Percentiles rank a stretch among this genome's conserved stretches.
phyloP scores from a whole-genome alignment of 176 grass and related monocot species.

The Tuctoria greenei region DNA sequence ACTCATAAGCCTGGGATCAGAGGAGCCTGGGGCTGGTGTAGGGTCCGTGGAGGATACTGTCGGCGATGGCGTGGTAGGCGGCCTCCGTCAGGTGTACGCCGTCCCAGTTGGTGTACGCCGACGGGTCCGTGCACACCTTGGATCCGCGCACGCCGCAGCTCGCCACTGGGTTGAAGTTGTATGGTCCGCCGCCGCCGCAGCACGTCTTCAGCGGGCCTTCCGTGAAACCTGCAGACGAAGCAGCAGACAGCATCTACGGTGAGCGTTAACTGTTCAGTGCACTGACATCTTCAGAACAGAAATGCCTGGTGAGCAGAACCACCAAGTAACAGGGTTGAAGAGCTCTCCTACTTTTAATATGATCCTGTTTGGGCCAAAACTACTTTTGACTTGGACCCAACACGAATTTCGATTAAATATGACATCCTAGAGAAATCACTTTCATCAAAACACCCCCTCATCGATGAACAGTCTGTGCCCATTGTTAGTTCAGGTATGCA shows the following conservation, averaged over 20 bases:
- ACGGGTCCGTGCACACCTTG: slow-evolving; percentile 66
- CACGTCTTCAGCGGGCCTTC: slow-evolving; percentile 60
- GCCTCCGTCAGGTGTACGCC: slow-evolving; percentile 85
- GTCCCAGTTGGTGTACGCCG: slow-evolving; percentile 79
- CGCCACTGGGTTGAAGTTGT: slow-evolving; percentile 81
- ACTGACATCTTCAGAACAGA: neutral
- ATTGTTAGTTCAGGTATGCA: neutral
- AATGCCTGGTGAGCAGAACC: neutral
- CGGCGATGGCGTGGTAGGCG: slow-evolving; percentile 70
- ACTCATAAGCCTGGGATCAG: slow-evolving; percentile 12
- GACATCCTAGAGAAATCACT: no score
- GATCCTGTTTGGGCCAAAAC: no score
- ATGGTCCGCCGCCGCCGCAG: slow-evolving; percentile 75
- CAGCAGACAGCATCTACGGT: neutral
- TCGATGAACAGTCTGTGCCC: no score
- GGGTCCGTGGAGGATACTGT: slow-evolving; percentile 58
- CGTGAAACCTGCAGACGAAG: slow-evolving; percentile 58
- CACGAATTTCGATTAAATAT: no score
- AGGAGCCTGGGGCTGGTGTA: slow-evolving; percentile 64
- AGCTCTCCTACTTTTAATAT: no score
- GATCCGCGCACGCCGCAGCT: slow-evolving; percentile 61
- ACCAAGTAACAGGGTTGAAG: neutral
- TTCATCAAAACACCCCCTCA: no score
- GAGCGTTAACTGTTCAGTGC: neutral
- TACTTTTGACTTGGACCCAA: no score